These are phyloP conservation scores for Pichia sp. DNA, from an alignment of 1,139 yeast species.

Conservation along the genomic window DNA sequence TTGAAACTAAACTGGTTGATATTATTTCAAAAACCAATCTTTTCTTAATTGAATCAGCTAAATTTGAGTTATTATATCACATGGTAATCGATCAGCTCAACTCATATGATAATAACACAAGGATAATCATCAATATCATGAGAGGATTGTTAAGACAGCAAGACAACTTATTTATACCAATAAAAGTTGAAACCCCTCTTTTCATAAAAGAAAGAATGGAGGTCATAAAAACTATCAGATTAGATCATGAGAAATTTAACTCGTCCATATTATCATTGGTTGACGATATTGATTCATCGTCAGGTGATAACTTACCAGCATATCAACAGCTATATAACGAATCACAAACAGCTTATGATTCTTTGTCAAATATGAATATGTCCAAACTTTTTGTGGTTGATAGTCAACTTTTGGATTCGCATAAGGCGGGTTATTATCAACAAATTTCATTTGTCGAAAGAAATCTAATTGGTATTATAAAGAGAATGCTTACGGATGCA, in stretches of 20 bases:
- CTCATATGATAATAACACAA: conserved; percentile 50
- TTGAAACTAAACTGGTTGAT: conserved; percentile 36
- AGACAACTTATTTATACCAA: conserved; percentile 67
- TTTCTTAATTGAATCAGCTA: conserved; percentile 36
- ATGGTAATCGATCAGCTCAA: conserved; percentile 35
- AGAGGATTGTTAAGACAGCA: conserved; percentile 77
- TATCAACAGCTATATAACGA: conserved; percentile 26
- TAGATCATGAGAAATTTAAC: conserved; percentile 46
- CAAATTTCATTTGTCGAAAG: conserved; percentile 46
- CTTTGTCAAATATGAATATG: conserved; percentile 31
- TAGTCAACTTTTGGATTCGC: conserved; percentile 16
- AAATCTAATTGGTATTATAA: conserved; percentile 41
- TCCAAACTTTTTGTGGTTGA: not conserved
- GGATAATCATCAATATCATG: conserved; percentile 57
- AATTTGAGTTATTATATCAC: conserved; percentile 33
- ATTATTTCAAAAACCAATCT: conserved; percentile 31
- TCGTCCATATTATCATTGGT: conserved; percentile 30
- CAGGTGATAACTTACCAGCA: conserved; percentile 23
- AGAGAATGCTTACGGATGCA: conserved; percentile 39
- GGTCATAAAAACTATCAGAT: conserved; percentile 47
- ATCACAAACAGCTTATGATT: conserved; percentile 41
- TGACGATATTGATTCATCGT: conserved; percentile 27
- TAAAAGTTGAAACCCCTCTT: conserved; percentile 50
- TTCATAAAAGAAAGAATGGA: conserved; percentile 47
- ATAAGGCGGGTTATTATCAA: conserved; percentile 40